Conservation (phyloP, 2,329 filamentous ascomycete genomes). For the Aspergillus carbonarius region DNA sequence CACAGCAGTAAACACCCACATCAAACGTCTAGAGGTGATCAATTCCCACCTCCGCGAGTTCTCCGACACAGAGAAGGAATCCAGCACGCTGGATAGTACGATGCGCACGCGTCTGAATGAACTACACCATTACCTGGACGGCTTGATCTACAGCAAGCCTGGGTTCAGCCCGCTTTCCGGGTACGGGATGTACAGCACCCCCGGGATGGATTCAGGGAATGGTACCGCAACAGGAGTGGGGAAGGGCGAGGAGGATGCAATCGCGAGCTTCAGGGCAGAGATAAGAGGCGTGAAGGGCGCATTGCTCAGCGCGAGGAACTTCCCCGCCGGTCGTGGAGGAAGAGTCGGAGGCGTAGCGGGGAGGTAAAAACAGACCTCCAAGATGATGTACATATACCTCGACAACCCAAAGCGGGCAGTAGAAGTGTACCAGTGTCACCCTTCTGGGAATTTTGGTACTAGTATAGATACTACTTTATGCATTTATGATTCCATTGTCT, state of each 20-base stretch:
- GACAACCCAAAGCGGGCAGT: neutral
- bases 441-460: too few species aligned
- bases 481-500: too few species aligned
- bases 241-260: conserved; percentile 55
- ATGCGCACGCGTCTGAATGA: conserved; percentile 40
- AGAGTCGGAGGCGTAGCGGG: conserved; percentile 21
- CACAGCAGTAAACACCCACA: conserved; percentile 36
- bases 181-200: conserved; percentile 37
- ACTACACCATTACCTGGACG: conserved; percentile 55
- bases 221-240: conserved; percentile 28
- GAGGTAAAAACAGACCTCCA: neutral
- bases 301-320: conserved; percentile 62
- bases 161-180: conserved; percentile 28
- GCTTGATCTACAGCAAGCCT: conserved; percentile 41
- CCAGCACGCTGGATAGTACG: conserved; percentile 34
- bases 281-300: conserved; percentile 64
- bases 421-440: neutral
- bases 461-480: too few species aligned
- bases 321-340: conserved; percentile 44
- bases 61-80: conserved; percentile 38
- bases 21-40: conserved; percentile 51
- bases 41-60: conserved; percentile 53
- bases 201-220: conserved; percentile 26
- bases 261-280: conserved; percentile 58
- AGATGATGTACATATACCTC: too few species aligned